A percentile compares a stretch with the other conserved stretches of the same genome.
Evolutionary conservation across 2,329 filamentous ascomycete species (phyloP).

Genomic region (Microdochium paspali): DNA sequence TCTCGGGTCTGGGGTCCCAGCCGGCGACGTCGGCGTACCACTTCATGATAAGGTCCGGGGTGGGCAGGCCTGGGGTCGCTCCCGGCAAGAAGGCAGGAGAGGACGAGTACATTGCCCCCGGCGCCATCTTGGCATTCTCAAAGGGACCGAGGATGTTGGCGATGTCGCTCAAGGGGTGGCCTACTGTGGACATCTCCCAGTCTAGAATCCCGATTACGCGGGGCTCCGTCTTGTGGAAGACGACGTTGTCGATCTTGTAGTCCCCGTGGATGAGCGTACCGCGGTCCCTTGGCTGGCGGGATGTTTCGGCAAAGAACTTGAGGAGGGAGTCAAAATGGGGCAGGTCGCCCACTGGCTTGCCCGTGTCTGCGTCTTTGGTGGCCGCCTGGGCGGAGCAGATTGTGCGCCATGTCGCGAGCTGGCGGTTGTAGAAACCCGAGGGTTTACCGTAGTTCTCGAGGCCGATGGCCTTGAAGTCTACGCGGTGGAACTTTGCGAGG

Average conservation of each 20-base stretch:
- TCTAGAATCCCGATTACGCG: slow-evolving; percentile 88
- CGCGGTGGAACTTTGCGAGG: slow-evolving; percentile 75
- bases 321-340: slow-evolving; percentile 78
- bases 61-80: slow-evolving; percentile 46
- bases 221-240: slow-evolving; percentile 83
- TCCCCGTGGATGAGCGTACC: slow-evolving; percentile 84
- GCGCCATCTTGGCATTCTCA: slow-evolving; percentile 25
- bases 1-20: slow-evolving; percentile 51
- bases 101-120: slow-evolving; percentile 14
- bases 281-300: slow-evolving; percentile 65
- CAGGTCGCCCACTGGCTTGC: slow-evolving; percentile 67
- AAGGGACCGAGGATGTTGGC: slow-evolving; percentile 62
- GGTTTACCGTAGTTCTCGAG: slow-evolving; percentile 65
- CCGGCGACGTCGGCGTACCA: slow-evolving; percentile 63
- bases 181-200: slow-evolving; percentile 98
- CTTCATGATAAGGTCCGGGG: slow-evolving; percentile 39
- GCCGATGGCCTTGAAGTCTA: slow-evolving; percentile 56
- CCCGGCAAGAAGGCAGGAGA: slow-evolving; percentile 49
- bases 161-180: slow-evolving; percentile 89
- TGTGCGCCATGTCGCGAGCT: slow-evolving; percentile 72
- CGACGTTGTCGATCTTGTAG: slow-evolving; percentile 88
- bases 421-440: slow-evolving; percentile 73
- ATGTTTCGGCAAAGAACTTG: slow-evolving; percentile 62
- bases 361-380: slow-evolving; percentile 67
- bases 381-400: slow-evolving; percentile 72